Percentiles rank a stretch among this genome's conserved stretches.
phyloP scores from a whole-genome alignment of 805 yeast species.

The Yueomyces sp. region DNA sequence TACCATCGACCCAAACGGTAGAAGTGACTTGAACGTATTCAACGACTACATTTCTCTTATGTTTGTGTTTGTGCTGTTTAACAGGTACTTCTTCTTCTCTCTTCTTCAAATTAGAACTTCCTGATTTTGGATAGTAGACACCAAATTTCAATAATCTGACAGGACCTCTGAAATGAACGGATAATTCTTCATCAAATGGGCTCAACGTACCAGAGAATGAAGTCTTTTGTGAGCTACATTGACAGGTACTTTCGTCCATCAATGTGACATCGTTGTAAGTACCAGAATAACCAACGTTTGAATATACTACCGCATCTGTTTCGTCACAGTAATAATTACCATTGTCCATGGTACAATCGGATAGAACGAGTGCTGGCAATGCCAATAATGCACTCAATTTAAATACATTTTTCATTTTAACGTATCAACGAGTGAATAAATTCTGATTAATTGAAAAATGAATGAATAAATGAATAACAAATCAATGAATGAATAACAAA shows the following conservation, averaged over 20 bases:
- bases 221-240: constrained; percentile 45
- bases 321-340: constrained; percentile 81
- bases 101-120: constrained; percentile 33
- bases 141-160: constrained; percentile 55
- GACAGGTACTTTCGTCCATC: constrained; percentile 62
- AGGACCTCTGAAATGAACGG: constrained; percentile 75
- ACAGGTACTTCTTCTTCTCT: constrained; percentile 10
- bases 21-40: constrained; percentile 62
- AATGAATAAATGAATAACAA: too few relatives aligned
- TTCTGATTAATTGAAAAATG: too few relatives aligned
- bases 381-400: constrained; percentile 3
- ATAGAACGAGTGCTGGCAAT: constrained; percentile 18
- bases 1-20: constrained; percentile 53
- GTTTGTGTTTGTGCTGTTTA: constrained; percentile 29
- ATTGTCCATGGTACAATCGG: constrained; percentile 31
- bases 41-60: constrained; percentile 48
- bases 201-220: constrained; percentile 53
- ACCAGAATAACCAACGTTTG: constrained; percentile 75
- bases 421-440: not conserved
- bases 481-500: too few relatives aligned
- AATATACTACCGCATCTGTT: constrained; percentile 53
- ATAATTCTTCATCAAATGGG: constrained; percentile 54
- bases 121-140: constrained; percentile 64
- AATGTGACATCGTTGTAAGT: constrained; percentile 64
- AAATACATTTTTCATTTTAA: not conserved